A percentile compares a stretch with the other conserved stretches of the same genome.
Conservation (phyloP, 306 rosid genomes). For the Trifolium pratense region DNA sequence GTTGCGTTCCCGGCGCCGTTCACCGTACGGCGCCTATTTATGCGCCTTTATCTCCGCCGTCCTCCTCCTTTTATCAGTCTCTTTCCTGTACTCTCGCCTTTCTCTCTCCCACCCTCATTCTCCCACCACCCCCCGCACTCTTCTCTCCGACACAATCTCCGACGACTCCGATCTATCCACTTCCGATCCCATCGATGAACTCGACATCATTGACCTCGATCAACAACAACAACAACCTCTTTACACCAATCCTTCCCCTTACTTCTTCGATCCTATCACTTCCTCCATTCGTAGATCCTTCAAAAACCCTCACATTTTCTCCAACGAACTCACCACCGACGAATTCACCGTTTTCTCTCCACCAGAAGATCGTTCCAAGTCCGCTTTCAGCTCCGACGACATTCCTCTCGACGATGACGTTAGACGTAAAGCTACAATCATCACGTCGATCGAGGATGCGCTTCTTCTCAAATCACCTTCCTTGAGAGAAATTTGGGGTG, state of each 20-base stretch:
- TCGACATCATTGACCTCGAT: constrained; percentile 60
- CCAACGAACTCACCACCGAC: constrained; percentile 27
- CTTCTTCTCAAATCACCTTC: constrained; percentile 67
- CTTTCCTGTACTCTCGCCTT: constrained; percentile 82
- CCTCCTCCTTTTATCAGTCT: constrained; percentile 75
- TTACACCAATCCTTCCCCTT: constrained; percentile 45
- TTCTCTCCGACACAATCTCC: constrained; percentile 43
- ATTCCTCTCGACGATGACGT: constrained; percentile 65
- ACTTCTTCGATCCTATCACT: constrained; percentile 69
- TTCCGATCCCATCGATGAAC: constrained; percentile 75
- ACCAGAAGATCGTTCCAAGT: constrained; percentile 55
- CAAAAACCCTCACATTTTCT: constrained; percentile 46
- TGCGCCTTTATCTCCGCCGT: constrained; percentile 71
- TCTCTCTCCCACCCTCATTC: constrained; percentile 56
- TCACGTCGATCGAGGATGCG: constrained; percentile 64
- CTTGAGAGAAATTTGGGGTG: constrained; percentile 83
- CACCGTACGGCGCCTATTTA: constrained; percentile 64
- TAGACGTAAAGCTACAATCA: constrained; percentile 45
- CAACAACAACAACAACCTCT: constrained; percentile 34
- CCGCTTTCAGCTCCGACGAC: constrained; percentile 80
- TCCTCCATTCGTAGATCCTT: constrained; percentile 67
- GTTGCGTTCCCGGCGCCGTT: constrained; percentile 72
- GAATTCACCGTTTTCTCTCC: constrained; percentile 43
- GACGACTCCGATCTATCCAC: constrained; percentile 43
- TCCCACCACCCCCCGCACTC: constrained; percentile 39